Evolutionary conservation across 805 yeast species (phyloP).

Genomic region (Yamadazyma scolyti): DNA sequence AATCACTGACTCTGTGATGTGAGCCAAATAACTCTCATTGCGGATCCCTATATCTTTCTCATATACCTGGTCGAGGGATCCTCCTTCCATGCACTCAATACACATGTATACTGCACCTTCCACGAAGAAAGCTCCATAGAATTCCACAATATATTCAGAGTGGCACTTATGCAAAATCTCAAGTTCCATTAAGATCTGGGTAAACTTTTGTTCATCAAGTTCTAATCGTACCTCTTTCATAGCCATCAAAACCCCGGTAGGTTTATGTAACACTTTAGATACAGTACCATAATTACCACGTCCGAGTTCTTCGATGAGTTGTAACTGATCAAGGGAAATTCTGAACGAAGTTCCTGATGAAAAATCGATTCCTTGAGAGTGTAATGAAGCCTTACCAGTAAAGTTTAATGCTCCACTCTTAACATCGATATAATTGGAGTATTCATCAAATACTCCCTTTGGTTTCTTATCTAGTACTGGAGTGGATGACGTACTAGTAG

Average conservation of each 20-base stretch:
- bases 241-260: constrained; percentile 91
- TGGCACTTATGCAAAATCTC: constrained; percentile 90
- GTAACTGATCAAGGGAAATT: constrained; percentile 80
- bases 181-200: constrained; percentile 93
- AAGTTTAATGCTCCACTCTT: constrained; percentile 90
- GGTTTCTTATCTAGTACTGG: constrained; percentile 15
- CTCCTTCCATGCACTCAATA: constrained; percentile 97
- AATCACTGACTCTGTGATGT: constrained; percentile 74
- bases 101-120: constrained; percentile 99
- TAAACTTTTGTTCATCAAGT: constrained; percentile 87
- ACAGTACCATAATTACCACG: constrained; percentile 97
- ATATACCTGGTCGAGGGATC: constrained; percentile 84
- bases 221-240: constrained; percentile 95
- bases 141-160: constrained; percentile 89
- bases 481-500: constrained; percentile 1
- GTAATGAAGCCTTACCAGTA: constrained; percentile 88
- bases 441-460: constrained; percentile 72
- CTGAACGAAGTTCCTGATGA: constrained; percentile 83
- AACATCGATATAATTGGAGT: constrained; percentile 84
- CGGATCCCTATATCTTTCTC: constrained; percentile 55
- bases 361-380: constrained; percentile 89
- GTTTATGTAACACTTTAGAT: constrained; percentile 86
- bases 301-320: constrained; percentile 83
- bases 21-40: constrained; percentile 77
- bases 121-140: constrained; percentile 94